phyloP scores from a whole-genome alignment of 495 filamentous ascomycete species.

The Schizothecium vesticola region DNA sequence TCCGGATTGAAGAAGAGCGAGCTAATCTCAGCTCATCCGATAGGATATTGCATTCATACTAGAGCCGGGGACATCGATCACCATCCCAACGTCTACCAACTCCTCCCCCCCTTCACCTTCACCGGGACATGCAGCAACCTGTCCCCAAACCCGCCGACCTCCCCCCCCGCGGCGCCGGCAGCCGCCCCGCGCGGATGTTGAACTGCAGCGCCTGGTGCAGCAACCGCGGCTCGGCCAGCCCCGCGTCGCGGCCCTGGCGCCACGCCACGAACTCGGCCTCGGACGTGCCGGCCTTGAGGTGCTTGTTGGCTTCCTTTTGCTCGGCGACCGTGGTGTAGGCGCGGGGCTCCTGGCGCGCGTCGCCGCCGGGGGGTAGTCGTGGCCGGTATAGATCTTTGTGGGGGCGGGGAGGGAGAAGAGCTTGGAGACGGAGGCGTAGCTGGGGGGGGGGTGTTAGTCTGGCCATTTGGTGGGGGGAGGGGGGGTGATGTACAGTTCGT shows the following conservation, averaged over 20 bases:
- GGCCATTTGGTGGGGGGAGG: no score
- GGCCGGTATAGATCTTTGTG: slow-evolving; percentile 47
- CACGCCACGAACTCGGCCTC: slow-evolving; percentile 46
- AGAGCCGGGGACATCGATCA: no score
- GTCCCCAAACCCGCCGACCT: slow-evolving; percentile 11
- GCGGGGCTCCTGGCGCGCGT: slow-evolving; percentile 23
- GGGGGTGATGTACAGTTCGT: slow-evolving; percentile 42
- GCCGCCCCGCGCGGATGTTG: slow-evolving; percentile 50
- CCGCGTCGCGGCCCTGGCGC: slow-evolving; percentile 44
- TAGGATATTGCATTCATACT: no score
- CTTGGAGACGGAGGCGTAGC: slow-evolving; percentile 36
- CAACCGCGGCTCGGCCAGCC: slow-evolving; percentile 45
- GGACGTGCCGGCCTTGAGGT: slow-evolving; percentile 38
- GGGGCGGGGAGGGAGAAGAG: slow-evolving; percentile 44
- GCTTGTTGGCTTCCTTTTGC: slow-evolving; percentile 48
- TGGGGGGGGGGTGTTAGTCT: no score
- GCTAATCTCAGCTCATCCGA: no score
- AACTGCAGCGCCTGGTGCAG: slow-evolving; percentile 54
- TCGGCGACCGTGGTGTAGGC: slow-evolving; percentile 47
- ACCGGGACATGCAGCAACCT: slow-evolving; percentile 43
- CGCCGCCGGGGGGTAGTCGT: slow-evolving; percentile 44
- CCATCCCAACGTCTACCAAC: background rate
- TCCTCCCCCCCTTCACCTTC: slow-evolving; percentile 20
- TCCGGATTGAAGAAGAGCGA: no score
- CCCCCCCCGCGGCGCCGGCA: slow-evolving; percentile 34